Conservation (phyloP, 1,284 basidiomycete species). For the Neolentinus lepideus region DNA sequence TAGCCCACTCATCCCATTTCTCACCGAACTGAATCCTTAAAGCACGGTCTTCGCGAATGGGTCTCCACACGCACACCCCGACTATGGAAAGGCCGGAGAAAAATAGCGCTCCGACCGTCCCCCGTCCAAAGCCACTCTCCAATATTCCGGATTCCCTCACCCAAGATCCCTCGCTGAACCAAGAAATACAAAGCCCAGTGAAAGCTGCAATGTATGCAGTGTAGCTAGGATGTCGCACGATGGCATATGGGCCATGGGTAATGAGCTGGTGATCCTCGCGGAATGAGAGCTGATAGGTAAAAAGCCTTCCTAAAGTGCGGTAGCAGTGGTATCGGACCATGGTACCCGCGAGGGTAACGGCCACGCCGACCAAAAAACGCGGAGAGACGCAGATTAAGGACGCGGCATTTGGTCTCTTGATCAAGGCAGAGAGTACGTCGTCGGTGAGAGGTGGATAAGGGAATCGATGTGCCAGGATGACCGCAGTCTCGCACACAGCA, state of each 20-base stretch:
- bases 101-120: not conserved
- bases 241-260: slow-evolving; percentile 22
- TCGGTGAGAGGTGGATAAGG: not conserved
- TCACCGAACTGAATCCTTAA: slow-evolving; percentile 6
- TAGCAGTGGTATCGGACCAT: not conserved
- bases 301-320: slow-evolving; percentile 19
- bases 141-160: slow-evolving; percentile 1
- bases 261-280: slow-evolving; percentile 19
- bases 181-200: slow-evolving; percentile 4
- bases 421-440: not conserved
- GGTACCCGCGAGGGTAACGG: not conserved
- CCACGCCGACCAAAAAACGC: not conserved
- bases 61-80: not conserved
- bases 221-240: slow-evolving; percentile 25
- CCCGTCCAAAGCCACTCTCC: not conserved
- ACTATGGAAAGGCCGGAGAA: not conserved
- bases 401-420: not conserved
- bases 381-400: not conserved
- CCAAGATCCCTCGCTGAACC: slow-evolving; percentile 6
- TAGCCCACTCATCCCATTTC: slow-evolving; percentile 6
- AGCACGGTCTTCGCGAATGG: slow-evolving; percentile 4
- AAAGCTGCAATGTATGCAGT: slow-evolving; percentile 7
- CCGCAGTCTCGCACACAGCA: not conserved
- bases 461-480: not conserved
- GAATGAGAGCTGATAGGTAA: slow-evolving; percentile 22